Evolutionary conservation across 768 basidiomycete species (phyloP).

Genomic region (Trametes punicea): DNA sequence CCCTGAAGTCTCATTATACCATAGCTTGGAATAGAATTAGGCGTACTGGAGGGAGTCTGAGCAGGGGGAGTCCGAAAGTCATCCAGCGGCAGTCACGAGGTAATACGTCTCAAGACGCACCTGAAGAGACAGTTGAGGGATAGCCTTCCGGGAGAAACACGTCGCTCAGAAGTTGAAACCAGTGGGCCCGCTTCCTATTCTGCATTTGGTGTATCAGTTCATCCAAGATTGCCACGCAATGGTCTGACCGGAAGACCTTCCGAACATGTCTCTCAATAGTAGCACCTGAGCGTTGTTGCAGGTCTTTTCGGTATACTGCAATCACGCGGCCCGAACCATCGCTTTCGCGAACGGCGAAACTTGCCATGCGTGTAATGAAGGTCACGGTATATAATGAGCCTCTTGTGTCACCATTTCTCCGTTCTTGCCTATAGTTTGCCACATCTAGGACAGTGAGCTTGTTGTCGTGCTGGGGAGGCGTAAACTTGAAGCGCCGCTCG

Average conservation of each 20-base stretch:
- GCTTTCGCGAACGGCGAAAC: slow-evolving; percentile 12
- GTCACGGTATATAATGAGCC: too few species aligned
- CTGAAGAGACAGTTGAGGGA: slow-evolving; percentile 58
- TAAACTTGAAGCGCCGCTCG: too few species aligned
- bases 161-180: slow-evolving; percentile 33
- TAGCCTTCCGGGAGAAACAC: slow-evolving; percentile 65
- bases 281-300: background rate
- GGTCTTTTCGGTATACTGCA: background rate
- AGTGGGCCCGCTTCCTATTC: too few species aligned
- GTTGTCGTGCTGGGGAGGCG: too few species aligned
- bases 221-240: background rate
- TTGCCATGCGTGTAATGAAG: too few species aligned
- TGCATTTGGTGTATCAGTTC: background rate
- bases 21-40: background rate
- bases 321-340: slow-evolving; percentile 21
- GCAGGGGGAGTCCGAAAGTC: background rate
- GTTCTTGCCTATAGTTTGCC: too few species aligned
- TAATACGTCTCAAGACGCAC: slow-evolving; percentile 30
- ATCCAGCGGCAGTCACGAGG: background rate
- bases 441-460: too few species aligned
- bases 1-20: background rate
- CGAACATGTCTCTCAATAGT: background rate
- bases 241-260: too few species aligned
- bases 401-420: too few species aligned
- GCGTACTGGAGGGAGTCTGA: slow-evolving; percentile 21